Percentiles rank a stretch among this genome's conserved stretches.
These are phyloP conservation scores for Cardiospermum halicacabum DNA, from an alignment of 345 rosid species.

Conservation along the genomic window DNA sequence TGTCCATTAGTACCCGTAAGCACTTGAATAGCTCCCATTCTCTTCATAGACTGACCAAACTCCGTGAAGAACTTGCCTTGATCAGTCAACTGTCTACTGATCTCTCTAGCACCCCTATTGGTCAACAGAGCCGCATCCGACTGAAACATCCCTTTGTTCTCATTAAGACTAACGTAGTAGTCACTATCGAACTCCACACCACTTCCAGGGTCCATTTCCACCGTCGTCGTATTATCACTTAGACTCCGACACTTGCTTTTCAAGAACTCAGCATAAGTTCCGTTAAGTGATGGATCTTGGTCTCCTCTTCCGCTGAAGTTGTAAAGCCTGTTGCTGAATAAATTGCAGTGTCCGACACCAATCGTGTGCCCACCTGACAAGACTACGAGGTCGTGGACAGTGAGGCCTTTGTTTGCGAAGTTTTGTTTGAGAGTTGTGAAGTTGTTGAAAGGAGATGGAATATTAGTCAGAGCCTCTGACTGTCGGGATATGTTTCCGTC, in stretches of 20 bases:
- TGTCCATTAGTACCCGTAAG: conserved; percentile 40
- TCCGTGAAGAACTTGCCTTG: conserved; percentile 32
- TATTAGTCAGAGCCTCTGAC: conserved; percentile 31
- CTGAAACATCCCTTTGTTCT: conserved; percentile 49
- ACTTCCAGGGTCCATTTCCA: conserved; percentile 58
- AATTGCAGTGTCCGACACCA: conserved; percentile 49
- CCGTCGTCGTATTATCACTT: conserved; percentile 25
- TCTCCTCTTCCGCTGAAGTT: conserved; percentile 64
- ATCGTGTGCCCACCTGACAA: conserved; percentile 70
- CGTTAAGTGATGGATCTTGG: conserved; percentile 50
- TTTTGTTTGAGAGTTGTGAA: conserved; percentile 37
- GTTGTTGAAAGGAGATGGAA: conserved; percentile 56
- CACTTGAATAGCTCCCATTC: conserved; percentile 46
- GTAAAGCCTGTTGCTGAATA: conserved; percentile 54
- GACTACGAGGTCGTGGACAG: conserved; percentile 60
- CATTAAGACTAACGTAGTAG: conserved; percentile 36
- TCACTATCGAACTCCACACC: conserved; percentile 33
- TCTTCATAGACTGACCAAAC: conserved; percentile 56
- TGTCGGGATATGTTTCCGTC: conserved; percentile 50
- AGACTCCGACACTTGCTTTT: conserved; percentile 39
- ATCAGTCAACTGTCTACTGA: conserved; percentile 11
- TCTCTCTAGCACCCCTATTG: conserved; percentile 21
- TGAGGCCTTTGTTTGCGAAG: conserved; percentile 40
- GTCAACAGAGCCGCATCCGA: conserved; percentile 60
- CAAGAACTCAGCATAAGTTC: conserved; percentile 30